These are phyloP conservation scores for Bacterosira constricta DNA, from an alignment of 108 stramenopile species.

Conservation along the genomic window DNA sequence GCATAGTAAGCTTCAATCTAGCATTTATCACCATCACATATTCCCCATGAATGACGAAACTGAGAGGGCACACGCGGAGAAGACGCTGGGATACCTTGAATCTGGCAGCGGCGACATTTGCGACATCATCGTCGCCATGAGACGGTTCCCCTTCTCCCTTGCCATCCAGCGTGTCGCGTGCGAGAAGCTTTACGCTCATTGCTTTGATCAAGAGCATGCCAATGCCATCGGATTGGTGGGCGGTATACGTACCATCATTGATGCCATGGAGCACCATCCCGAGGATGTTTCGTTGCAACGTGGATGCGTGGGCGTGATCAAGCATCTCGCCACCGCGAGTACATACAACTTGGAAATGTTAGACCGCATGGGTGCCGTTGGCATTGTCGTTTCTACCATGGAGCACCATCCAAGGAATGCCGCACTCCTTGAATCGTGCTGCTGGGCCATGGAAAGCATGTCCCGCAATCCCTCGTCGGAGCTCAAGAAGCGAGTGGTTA, in stretches of 20 bases:
- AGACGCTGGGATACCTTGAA: constrained; percentile 39
- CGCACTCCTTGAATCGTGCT: constrained; percentile 35
- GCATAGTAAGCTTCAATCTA: constrained; percentile 41
- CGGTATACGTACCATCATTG: constrained; percentile 46
- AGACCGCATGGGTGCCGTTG: constrained; percentile 41
- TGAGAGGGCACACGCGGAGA: constrained; percentile 30
- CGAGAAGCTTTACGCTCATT: constrained; percentile 43
- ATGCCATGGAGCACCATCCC: constrained; percentile 49
- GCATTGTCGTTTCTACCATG: constrained; percentile 29
- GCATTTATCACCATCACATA: constrained; percentile 42
- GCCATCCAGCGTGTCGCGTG: constrained; percentile 33
- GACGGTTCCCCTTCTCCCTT: constrained; percentile 45
- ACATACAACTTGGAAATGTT: constrained; percentile 42
- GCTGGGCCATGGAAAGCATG: constrained; percentile 44
- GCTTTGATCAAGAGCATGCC: constrained; percentile 42
- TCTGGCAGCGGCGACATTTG: constrained; percentile 44
- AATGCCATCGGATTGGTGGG: constrained; percentile 43
- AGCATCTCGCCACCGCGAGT: constrained; percentile 40
- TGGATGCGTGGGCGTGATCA: constrained; percentile 33
- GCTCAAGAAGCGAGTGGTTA: constrained; percentile 27
- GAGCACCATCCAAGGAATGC: constrained; percentile 34
- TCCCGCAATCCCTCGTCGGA: constrained; percentile 18
- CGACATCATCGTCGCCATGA: constrained; percentile 40
- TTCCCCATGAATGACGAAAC: constrained; percentile 29
- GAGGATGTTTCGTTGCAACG: constrained; percentile 26